Conservation (phyloP, 495 filamentous ascomycete genomes). For the Aspergillus ellipticus region DNA sequence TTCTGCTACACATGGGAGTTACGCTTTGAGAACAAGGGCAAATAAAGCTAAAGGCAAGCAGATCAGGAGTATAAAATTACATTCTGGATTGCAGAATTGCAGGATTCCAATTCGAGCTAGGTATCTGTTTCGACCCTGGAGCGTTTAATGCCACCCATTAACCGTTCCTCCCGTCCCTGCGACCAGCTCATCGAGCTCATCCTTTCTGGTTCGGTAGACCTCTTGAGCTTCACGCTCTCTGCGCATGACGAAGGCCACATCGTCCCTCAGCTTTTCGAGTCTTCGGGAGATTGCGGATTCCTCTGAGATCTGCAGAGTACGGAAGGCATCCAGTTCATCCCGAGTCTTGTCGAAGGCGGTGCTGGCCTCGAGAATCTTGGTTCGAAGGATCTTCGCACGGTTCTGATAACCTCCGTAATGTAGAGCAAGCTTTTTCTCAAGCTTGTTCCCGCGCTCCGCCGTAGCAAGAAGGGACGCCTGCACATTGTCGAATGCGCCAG, state of each 20-base stretch:
- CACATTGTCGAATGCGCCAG: constrained; percentile 48
- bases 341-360: constrained; percentile 71
- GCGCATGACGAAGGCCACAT: constrained; percentile 76
- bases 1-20: no score
- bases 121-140: background rate
- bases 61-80: constrained; percentile 7
- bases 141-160: constrained; percentile 43
- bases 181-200: constrained; percentile 68
- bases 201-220: constrained; percentile 66
- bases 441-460: constrained; percentile 75
- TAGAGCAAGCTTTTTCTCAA: constrained; percentile 89
- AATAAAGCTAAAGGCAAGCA: background rate
- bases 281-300: constrained; percentile 67
- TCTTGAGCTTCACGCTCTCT: constrained; percentile 91
- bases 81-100: constrained; percentile 7
- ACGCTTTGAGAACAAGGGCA: background rate
- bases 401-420: constrained; percentile 89
- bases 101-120: background rate
- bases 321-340: constrained; percentile 69
- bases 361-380: constrained; percentile 76
- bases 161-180: constrained; percentile 32
- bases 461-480: constrained; percentile 66
- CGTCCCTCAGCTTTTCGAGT: constrained; percentile 71
- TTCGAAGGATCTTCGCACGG: constrained; percentile 73
- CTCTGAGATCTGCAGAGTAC: constrained; percentile 72